These are phyloP conservation scores for Pneumocystis murina DNA, from an alignment of 1,139 yeast species.

Conservation along the genomic window DNA sequence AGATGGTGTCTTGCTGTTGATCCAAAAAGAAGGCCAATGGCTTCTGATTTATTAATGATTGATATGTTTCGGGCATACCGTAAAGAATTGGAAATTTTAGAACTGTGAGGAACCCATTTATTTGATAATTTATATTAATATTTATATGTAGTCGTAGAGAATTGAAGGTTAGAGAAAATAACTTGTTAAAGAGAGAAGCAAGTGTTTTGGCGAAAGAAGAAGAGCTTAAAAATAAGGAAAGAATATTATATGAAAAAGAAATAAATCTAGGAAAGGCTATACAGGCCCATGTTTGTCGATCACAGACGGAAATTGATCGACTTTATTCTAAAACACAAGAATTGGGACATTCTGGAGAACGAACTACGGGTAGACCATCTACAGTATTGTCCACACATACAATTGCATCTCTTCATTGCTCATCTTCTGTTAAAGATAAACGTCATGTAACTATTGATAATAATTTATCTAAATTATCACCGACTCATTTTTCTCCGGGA, in stretches of 20 bases:
- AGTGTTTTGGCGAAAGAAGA: neutral
- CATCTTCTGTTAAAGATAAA: neutral
- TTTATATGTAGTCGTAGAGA: neutral
- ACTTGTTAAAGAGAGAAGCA: neutral
- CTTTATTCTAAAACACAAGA: neutral
- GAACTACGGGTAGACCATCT: neutral
- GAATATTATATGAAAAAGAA: neutral
- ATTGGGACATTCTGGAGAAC: neutral
- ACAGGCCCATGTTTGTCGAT: neutral
- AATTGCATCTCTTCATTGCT: neutral
- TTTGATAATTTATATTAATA: neutral
- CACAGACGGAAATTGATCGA: neutral
- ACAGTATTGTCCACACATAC: neutral
- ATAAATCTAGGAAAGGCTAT: neutral
- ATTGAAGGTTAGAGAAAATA: neutral
- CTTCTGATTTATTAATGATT: neutral
- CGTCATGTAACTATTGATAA: neutral
- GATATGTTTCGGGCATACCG: neutral
- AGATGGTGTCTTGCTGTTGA: slow-evolving; percentile 44
- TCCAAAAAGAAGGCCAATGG: neutral
- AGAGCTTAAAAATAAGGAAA: neutral
- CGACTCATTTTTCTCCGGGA: neutral
- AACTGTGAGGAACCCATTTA: neutral
- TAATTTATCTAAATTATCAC: neutral
- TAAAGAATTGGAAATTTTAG: neutral